phyloP scores from a whole-genome alignment of 2,329 filamentous ascomycete genomes.

The Alternaria sp. region DNA sequence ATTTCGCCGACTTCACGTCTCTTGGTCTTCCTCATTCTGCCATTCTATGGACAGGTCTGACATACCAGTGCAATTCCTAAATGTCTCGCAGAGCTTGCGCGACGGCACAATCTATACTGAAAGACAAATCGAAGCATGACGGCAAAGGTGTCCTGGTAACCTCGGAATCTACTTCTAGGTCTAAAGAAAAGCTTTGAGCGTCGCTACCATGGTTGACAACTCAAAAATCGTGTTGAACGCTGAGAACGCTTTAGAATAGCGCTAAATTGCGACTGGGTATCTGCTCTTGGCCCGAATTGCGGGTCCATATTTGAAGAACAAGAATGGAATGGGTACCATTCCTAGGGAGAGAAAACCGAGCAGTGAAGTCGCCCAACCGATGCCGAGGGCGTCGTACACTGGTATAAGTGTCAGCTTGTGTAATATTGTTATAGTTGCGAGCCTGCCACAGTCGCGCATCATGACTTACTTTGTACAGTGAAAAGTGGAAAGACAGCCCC shows the following conservation, averaged over 20 bases:
- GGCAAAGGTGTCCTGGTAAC: no score
- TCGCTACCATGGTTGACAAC: no score
- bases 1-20: no score
- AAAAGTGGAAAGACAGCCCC: conserved; percentile 51
- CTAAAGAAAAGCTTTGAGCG: no score
- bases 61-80: no score
- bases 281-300: conserved; percentile 34
- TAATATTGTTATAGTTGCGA: neutral
- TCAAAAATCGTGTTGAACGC: no score
- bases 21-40: no score
- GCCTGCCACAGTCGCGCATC: neutral
- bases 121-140: no score
- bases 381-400: conserved; percentile 48
- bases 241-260: neutral
- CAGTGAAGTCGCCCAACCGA: conserved; percentile 52
- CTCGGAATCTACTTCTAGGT: no score
- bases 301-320: conserved; percentile 40
- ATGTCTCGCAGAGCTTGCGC: no score
- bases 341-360: conserved; percentile 52
- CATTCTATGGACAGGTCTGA: no score
- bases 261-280: conserved; percentile 21
- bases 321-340: conserved; percentile 42
- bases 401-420: neutral
- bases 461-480: conserved; percentile 47
- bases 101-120: no score